Evolutionary conservation across 1,284 basidiomycete genomes (phyloP).

Genomic region (Schizopora paradoxa): DNA sequence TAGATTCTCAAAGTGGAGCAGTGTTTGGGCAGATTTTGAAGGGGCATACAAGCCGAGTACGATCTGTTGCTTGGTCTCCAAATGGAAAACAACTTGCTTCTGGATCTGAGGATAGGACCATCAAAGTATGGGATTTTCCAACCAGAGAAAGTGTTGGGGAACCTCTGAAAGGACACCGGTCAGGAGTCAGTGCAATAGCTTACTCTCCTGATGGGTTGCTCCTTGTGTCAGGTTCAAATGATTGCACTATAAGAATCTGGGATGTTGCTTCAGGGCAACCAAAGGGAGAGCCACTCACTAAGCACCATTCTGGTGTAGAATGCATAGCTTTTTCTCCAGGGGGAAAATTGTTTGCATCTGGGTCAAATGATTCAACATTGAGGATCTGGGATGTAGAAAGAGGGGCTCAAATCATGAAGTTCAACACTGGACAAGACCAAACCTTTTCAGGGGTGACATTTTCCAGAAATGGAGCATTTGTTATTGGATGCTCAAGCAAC

Average conservation of each 20-base stretch:
- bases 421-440: no score
- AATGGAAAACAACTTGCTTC: conserved; percentile 7
- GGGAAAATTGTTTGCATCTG: conserved; percentile 19
- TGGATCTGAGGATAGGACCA: neutral
- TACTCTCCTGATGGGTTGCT: conserved; percentile 17
- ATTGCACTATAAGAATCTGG: conserved; percentile 20
- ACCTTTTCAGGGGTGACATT: no score
- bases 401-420: no score
- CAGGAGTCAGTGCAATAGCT: neutral
- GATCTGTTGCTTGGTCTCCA: neutral
- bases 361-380: conserved; percentile 22
- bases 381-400: conserved; percentile 22
- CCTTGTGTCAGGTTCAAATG: conserved; percentile 22
- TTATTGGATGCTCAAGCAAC: no score
- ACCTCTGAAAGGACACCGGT: neutral
- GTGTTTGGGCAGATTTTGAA: no score
- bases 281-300: conserved; percentile 16
- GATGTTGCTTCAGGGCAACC: conserved; percentile 12
- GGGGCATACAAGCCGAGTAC: neutral
- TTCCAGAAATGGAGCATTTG: no score
- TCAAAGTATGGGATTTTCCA: conserved; percentile 8
- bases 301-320: conserved; percentile 16
- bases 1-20: no score
- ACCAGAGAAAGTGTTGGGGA: neutral
- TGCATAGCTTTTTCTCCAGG: conserved; percentile 22